Evolutionary conservation across 2,329 filamentous ascomycete species (phyloP).

Genomic region (Fusarium veterinarium): DNA sequence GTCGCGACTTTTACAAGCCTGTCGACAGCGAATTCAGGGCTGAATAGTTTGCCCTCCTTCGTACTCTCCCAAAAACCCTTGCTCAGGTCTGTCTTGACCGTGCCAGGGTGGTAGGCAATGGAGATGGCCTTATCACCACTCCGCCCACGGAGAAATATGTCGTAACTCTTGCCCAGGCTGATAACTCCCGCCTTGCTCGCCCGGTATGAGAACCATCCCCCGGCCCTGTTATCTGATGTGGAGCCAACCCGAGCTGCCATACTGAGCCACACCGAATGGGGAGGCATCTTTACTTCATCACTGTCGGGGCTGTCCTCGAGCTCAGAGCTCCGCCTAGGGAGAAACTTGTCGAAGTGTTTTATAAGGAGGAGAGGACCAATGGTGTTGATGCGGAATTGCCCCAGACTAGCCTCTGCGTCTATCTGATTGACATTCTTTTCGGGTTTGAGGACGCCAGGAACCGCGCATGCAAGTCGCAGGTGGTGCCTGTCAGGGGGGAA

Average conservation of each 20-base stretch:
- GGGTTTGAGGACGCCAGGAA: constrained; percentile 78
- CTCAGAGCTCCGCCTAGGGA: constrained; percentile 68
- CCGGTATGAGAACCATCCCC: constrained; percentile 87
- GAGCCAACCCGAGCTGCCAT: constrained; percentile 84
- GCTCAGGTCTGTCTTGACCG: constrained; percentile 80
- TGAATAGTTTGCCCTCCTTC: constrained; percentile 71
- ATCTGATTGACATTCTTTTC: constrained; percentile 78
- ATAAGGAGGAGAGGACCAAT: constrained; percentile 80
- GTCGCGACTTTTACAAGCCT: constrained; percentile 70
- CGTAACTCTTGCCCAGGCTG: constrained; percentile 76
- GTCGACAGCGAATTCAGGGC: constrained; percentile 72
- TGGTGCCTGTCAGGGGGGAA: constrained; percentile 66
- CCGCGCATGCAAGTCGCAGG: constrained; percentile 74
- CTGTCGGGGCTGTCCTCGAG: constrained; percentile 43
- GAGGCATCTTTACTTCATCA: constrained; percentile 54
- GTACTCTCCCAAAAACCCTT: constrained; percentile 77
- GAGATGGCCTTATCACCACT: constrained; percentile 73
- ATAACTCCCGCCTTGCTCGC: constrained; percentile 81
- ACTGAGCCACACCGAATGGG: constrained; percentile 73
- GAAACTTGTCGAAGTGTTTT: constrained; percentile 78
- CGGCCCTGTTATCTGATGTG: constrained; percentile 76
- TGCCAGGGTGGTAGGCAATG: constrained; percentile 81
- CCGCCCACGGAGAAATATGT: constrained; percentile 70
- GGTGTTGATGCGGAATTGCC: constrained; percentile 79
- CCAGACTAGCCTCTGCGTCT: constrained; percentile 68